Conservation (phyloP, 2,329 filamentous ascomycete genomes). For the Clonostachys rhizophaga region DNA sequence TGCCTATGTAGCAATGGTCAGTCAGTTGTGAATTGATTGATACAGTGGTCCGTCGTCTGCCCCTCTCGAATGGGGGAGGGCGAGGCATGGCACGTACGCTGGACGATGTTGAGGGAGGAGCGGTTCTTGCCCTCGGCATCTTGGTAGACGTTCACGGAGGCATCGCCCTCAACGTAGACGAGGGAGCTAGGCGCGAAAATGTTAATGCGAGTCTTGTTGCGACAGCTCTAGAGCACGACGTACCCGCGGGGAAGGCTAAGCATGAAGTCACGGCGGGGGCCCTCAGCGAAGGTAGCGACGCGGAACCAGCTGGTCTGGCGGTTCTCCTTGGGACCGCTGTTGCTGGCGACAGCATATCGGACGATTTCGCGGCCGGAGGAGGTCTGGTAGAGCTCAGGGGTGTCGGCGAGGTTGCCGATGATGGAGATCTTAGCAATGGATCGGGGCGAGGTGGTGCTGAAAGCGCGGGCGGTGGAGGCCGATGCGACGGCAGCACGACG, state of each 20-base stretch:
- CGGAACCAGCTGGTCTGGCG: constrained; percentile 82
- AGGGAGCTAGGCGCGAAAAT: constrained; percentile 55
- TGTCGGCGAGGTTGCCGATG: constrained; percentile 76
- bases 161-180: constrained; percentile 82
- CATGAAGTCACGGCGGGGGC: constrained; percentile 66
- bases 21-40: neutral
- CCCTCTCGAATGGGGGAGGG: neutral
- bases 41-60: neutral
- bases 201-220: neutral
- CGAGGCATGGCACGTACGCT: constrained; percentile 58
- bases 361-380: constrained; percentile 70
- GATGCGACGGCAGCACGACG: constrained; percentile 43
- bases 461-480: constrained; percentile 56
- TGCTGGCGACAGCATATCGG: constrained; percentile 72
- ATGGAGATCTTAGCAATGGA: constrained; percentile 77
- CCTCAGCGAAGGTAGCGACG: constrained; percentile 70
- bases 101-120: constrained; percentile 63
- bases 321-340: constrained; percentile 62
- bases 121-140: constrained; percentile 66
- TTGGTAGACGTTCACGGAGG: constrained; percentile 61
- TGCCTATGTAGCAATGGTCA: constrained; percentile 23
- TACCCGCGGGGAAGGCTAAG: constrained; percentile 80
- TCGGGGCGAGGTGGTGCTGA: constrained; percentile 66
- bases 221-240: constrained; percentile 29
- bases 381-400: constrained; percentile 71